Evolutionary conservation across 1,284 basidiomycete genomes (phyloP).

Genomic region (Mycosarcoma maydis): DNA sequence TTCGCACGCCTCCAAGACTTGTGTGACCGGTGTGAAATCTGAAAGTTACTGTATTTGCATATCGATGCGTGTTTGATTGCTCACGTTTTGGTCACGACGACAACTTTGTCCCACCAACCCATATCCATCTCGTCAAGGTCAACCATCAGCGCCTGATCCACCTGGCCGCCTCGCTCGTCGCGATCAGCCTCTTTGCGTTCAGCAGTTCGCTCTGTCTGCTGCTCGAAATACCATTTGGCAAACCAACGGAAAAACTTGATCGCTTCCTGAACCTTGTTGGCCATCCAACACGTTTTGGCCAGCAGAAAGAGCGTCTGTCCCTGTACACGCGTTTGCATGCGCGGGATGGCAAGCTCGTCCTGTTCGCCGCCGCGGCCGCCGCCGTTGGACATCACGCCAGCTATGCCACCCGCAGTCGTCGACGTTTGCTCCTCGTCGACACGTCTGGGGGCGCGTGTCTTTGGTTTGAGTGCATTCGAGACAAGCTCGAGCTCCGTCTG

Average conservation of each 20-base stretch:
- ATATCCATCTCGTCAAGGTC: slow-evolving; percentile 23
- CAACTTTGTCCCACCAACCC: slow-evolving; percentile 36
- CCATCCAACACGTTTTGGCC: slow-evolving; percentile 26
- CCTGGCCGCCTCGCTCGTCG: not conserved
- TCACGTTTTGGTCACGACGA: slow-evolving; percentile 14
- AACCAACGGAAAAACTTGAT: slow-evolving; percentile 35
- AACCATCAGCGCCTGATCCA: not conserved
- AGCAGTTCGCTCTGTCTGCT: slow-evolving; percentile 12
- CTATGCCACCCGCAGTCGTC: no score
- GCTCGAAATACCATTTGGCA: slow-evolving; percentile 31
- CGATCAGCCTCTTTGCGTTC: not conserved
- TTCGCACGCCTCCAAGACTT: no score
- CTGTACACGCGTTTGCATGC: slow-evolving; percentile 33
- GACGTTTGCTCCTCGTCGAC: no score
- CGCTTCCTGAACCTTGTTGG: slow-evolving; percentile 31
- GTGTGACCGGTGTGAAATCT: no score
- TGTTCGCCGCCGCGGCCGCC: not conserved
- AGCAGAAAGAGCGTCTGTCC: slow-evolving; percentile 31
- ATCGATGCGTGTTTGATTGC: no score
- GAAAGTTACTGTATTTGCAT: no score
- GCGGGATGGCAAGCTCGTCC: not conserved
- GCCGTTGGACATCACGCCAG: no score
- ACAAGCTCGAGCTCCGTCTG: slow-evolving; percentile 36
- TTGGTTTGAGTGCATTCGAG: slow-evolving; percentile 29
- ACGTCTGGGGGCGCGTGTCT: not conserved